Conservation (phyloP, 2,329 filamentous ascomycete species). For the Penicillium sp. region DNA sequence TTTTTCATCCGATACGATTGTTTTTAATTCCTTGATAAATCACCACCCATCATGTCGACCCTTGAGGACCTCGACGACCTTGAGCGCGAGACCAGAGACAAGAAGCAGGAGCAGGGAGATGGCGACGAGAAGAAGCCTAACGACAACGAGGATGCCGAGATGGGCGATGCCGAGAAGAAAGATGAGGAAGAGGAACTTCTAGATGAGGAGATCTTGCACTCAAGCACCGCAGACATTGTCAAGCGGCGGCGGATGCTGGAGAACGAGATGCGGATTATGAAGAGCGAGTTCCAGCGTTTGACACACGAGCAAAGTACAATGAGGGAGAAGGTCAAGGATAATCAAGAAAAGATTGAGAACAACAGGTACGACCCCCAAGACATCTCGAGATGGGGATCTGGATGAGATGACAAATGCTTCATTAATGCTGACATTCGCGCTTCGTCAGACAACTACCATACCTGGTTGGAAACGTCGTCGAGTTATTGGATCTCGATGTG, state of each 20-base stretch:
- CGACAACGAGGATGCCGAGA: slow-evolving; percentile 75
- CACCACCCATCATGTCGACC: slow-evolving; percentile 66
- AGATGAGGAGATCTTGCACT: slow-evolving; percentile 88
- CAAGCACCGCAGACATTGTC: slow-evolving; percentile 91
- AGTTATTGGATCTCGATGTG: slow-evolving; percentile 93
- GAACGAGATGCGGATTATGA: slow-evolving; percentile 98
- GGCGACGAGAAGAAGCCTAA: slow-evolving; percentile 57
- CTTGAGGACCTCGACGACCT: slow-evolving; percentile 90
- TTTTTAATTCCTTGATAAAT: slow-evolving; percentile 9
- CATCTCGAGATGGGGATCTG: not conserved
- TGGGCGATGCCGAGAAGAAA: slow-evolving; percentile 76
- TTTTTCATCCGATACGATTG: slow-evolving; percentile 7
- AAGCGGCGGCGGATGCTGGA: slow-evolving; percentile 89
- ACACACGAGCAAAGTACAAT: slow-evolving; percentile 94
- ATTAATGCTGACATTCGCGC: slow-evolving; percentile 14
- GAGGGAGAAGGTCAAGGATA: slow-evolving; percentile 99
- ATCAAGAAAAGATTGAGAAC: slow-evolving; percentile 97
- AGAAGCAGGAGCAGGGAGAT: slow-evolving; percentile 60
- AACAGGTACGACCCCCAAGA: slow-evolving; percentile 66
- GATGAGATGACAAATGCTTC: slow-evolving; percentile 2
- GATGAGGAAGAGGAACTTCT: slow-evolving; percentile 76
- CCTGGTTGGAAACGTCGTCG: slow-evolving; percentile 96
- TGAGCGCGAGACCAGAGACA: slow-evolving; percentile 74
- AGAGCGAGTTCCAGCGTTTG: slow-evolving; percentile 90
- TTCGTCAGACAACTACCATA: slow-evolving; percentile 84